Base-by-base conservation (phyloP, 495 filamentous ascomycete genomes). In the Hypoxylon crocopeplum region DNA sequence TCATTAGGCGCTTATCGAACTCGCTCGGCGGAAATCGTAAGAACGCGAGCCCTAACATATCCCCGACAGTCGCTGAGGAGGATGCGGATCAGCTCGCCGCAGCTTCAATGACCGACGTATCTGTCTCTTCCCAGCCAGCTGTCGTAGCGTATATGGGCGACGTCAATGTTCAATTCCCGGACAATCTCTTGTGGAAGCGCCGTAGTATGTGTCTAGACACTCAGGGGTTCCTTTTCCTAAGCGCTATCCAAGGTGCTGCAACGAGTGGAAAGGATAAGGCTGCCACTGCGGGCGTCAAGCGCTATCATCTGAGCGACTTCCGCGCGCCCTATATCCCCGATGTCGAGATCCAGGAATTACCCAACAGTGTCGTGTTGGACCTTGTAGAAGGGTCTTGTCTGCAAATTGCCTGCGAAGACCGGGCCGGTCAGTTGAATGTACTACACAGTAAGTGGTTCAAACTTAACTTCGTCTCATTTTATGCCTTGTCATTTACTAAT, bases 111-210 rank as follows among this genome's bases (percentile, higher is more conserved):
- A 56, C 47, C 64, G 71, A 63, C 59, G 68, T 61, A 47, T 68
- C 53, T 13, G 29, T 62, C 71, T 64, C 69, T 73, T 56, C 47
- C 19, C 69, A 68, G 37, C 73, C 73, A 7, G 75, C 72, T 27
- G 82, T 84, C 16, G 75, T 88, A 21, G 83, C 75, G 0, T 78
- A 87, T 45, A 82, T 95, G 69, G 92, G 93, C 32, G 92, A 96
- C 66, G 86, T 96, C 44, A 96, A 97, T 59, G 86, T 96, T 2
- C 93, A 97, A 65, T 96, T 97, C 66, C 92, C 93, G 1, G 93
- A 95, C 69, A 93, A 87, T 37, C 80, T 97, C 17, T 79, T 97
- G 7, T 97, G 93, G 93, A 96, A 96, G 73, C 87, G 91, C 42
- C 85, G 92, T 44, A 86, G 84, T 64, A 85, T 96, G 75, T 82